phyloP scores from a whole-genome alignment of 2,329 filamentous ascomycete species.

The Hymenoscyphus fructigenus region DNA sequence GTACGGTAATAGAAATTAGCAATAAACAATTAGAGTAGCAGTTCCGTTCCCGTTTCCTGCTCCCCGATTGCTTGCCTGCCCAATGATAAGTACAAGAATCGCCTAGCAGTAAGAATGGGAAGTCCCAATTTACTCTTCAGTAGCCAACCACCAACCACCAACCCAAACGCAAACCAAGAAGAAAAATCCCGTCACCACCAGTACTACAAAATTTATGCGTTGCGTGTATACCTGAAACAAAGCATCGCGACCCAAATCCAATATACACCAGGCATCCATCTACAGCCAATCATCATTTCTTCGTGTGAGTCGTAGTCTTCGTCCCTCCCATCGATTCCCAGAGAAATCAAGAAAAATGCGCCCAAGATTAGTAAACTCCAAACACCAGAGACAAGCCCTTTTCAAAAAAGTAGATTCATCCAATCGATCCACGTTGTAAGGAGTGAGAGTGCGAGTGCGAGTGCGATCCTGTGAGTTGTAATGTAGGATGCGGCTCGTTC shows the following conservation, averaged over 20 bases:
- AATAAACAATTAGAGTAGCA: neutral
- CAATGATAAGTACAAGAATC: slow-evolving; percentile 1
- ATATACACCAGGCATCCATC: slow-evolving; percentile 24
- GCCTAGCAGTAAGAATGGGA: neutral
- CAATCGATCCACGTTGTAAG: slow-evolving; percentile 23
- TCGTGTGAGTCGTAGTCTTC: slow-evolving; percentile 29
- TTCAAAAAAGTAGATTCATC: slow-evolving; percentile 14
- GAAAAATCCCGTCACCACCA: neutral
- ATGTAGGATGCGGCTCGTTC: slow-evolving; percentile 25
- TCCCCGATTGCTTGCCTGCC: neutral
- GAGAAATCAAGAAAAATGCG: slow-evolving; percentile 21
- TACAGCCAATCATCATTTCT: slow-evolving; percentile 26
- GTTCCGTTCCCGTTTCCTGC: neutral
- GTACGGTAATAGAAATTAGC: slow-evolving; percentile 2
- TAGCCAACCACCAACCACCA: neutral
- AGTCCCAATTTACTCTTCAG: neutral
- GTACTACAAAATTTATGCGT: slow-evolving; percentile 7
- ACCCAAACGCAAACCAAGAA: neutral
- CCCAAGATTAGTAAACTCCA: slow-evolving; percentile 13
- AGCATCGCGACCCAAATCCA: slow-evolving; percentile 15
- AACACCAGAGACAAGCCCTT: neutral
- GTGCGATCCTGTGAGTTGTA: slow-evolving; percentile 21
- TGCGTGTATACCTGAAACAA: neutral
- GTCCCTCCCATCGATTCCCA: slow-evolving; percentile 23
- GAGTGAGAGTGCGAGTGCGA: neutral